Conservation (phyloP, 2,329 filamentous ascomycete genomes). For the Pseudogymnoascus sp. region DNA sequence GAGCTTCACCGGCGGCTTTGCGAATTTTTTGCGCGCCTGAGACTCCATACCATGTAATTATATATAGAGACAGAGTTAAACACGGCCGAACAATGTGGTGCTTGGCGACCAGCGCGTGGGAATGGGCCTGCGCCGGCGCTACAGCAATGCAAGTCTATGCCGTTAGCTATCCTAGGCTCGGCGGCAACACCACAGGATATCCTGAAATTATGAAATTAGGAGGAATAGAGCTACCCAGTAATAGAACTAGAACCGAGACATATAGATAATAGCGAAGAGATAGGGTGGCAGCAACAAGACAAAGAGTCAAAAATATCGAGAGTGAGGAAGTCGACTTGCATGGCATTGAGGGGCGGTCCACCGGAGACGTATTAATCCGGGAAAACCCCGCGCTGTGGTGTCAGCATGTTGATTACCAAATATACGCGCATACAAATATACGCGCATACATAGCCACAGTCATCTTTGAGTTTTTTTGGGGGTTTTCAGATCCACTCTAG, state of each 20-base stretch:
- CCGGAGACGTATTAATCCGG: slow-evolving; percentile 2
- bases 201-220: neutral
- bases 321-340: neutral
- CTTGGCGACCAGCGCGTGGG: neutral
- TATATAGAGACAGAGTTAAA: neutral
- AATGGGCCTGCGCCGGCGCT: neutral
- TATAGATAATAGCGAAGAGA: neutral
- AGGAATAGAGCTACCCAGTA: neutral
- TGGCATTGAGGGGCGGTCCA: neutral
- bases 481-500: neutral
- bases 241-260: neutral
- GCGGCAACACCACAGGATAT: neutral
- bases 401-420: neutral
- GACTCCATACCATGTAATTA: neutral
- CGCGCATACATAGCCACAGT: neutral
- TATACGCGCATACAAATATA: neutral
- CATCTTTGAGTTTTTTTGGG: slow-evolving; percentile 12
- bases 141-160: neutral
- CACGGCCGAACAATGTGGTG: neutral
- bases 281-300: neutral
- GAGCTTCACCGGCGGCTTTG: slow-evolving; percentile 39
- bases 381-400: neutral
- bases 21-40: slow-evolving; percentile 21
- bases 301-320: neutral
- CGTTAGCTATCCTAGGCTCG: neutral